These are phyloP conservation scores for Moringa oleifera DNA, from an alignment of 345 rosid species.

Conservation along the genomic window DNA sequence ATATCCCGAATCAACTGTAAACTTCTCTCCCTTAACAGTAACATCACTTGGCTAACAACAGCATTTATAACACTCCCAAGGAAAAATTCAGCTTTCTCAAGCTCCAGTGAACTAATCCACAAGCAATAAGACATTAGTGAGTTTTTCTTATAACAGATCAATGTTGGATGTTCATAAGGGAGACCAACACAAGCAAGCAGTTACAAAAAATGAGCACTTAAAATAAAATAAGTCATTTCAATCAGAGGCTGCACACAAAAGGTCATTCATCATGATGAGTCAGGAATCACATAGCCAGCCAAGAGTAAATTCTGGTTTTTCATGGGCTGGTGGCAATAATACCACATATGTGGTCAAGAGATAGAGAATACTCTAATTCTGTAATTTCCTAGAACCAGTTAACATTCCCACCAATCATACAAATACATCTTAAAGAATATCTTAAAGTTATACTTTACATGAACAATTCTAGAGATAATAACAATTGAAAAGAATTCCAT, in stretches of 20 bases:
- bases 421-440: background rate
- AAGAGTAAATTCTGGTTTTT: background rate
- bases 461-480: background rate
- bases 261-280: background rate
- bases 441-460: no score
- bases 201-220: background rate
- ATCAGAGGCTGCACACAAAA: constrained; percentile 2
- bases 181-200: background rate
- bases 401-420: background rate
- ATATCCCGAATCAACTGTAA: constrained; percentile 91
- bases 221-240: constrained; percentile 3
- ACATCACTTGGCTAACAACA: constrained; percentile 94
- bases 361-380: background rate
- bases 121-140: constrained; percentile 11
- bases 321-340: background rate
- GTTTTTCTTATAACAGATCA: constrained; percentile 14
- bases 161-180: background rate
- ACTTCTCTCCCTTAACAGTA: constrained; percentile 66
- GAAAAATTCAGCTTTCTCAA: constrained; percentile 67
- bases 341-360: background rate
- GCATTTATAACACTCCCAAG: constrained; percentile 87
- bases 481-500: background rate
- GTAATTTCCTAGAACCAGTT: background rate
- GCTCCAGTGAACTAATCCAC: constrained; percentile 61
- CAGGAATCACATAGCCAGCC: background rate